phyloP scores from a whole-genome alignment of 352 stramenopile genomes.

The Globisporangium spiculum region DNA sequence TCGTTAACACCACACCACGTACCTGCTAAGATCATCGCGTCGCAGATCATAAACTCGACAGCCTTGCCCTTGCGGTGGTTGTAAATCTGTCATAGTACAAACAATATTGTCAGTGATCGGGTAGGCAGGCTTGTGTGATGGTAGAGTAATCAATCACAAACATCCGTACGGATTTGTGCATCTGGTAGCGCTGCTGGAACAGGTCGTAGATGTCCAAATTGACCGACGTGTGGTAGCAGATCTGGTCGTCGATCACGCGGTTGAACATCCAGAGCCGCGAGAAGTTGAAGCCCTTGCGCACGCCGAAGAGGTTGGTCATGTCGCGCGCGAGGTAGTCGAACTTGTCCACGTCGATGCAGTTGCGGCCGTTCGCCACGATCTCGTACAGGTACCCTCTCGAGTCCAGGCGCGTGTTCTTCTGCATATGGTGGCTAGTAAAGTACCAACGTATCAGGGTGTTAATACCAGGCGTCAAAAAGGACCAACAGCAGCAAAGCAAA shows the following conservation, averaged over 20 bases:
- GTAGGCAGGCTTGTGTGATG: not conserved
- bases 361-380: conserved; percentile 89
- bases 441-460: not conserved
- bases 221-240: conserved; percentile 89
- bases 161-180: conserved; percentile 44
- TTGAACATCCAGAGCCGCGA: conserved; percentile 80
- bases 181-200: conserved; percentile 87
- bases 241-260: conserved; percentile 82
- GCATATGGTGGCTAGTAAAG: conserved; percentile 39
- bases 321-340: conserved; percentile 90
- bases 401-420: conserved; percentile 36
- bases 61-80: conserved; percentile 88
- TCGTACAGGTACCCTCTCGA: conserved; percentile 84
- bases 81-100: conserved; percentile 57
- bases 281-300: conserved; percentile 78
- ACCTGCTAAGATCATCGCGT: conserved; percentile 76
- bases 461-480: conserved; percentile 1
- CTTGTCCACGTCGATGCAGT: conserved; percentile 92
- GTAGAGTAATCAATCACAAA: not conserved
- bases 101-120: not conserved
- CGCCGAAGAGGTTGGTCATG: conserved; percentile 82
- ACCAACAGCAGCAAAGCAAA: not conserved
- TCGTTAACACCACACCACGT: not conserved
- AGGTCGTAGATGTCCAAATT: conserved; percentile 88
- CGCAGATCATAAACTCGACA: conserved; percentile 90